Evolutionary conservation across 2,329 filamentous ascomycete genomes (phyloP), one percentile per base, ranked within the genome.

Genomic region (Plenodomus lindquistii): DNA sequence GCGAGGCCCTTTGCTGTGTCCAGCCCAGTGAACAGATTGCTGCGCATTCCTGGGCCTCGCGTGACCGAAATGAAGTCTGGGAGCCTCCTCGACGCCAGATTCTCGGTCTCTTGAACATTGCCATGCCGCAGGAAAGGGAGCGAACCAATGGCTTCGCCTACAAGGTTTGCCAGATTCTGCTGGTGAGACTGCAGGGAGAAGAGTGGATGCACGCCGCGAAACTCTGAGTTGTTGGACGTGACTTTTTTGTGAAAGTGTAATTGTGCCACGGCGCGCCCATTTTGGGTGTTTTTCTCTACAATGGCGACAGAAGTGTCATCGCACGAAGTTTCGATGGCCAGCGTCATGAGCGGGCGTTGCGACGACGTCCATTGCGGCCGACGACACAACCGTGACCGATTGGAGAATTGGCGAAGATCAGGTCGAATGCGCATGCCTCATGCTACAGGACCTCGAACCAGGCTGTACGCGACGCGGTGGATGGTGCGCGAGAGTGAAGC

Each of bases 221-320:
- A 92, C 20, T 78, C 75, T 42, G 85, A 83, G 68, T 89, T 91
- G 70, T 96, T 86, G 4, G 89, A 88, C 0, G 91, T 95, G 54
- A 93, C 74, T 62, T 89, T 94, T 62, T 87, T 80, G 69, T 96
- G 86, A 76, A 91, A 95, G 60, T 88, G 84, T 2, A 96, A 79
- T 5, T 74, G 77, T 9, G 87, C 84, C 39, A 71, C 42, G 4
- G 60, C 46, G 18, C 15, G 42, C 24, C 46, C 46, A 34, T 34
- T 10, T 36, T 47, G 36, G 6, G 20, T 36, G 22, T 72, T 62
- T 60, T 85, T 86, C 44, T 89, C 83, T 34, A 97, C 79, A 40
- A 97, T 74, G 22, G 93, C 88, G 17, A 97, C 91, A 48, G 88
- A 92, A 1, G 92, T 96, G 76, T 97, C 93, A 74, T 97, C 93